A percentile compares a stretch with the other conserved stretches of the same genome.
These are phyloP conservation scores for Pichia sp. DNA, from an alignment of 1,139 yeast genomes.

Conservation along the genomic window DNA sequence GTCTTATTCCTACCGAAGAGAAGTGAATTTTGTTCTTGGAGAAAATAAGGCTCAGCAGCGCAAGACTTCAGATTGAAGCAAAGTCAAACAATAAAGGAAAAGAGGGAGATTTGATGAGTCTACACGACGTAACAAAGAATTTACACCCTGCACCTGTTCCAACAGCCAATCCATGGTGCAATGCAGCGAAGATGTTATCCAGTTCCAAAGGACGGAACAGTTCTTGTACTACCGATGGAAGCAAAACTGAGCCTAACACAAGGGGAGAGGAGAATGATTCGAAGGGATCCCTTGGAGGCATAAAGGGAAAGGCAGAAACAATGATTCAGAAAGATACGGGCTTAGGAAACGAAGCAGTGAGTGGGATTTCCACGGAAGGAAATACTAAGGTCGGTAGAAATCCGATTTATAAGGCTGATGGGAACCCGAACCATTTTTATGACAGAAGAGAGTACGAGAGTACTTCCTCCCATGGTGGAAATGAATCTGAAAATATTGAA, in stretches of 20 bases:
- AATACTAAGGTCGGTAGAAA: too few relatives aligned
- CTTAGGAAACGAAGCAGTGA: too few relatives aligned
- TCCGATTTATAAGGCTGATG: not conserved
- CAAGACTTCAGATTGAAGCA: not conserved
- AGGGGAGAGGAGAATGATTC: too few relatives aligned
- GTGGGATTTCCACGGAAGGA: too few relatives aligned
- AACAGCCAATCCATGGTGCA: constrained; percentile 16
- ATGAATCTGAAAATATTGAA: not conserved
- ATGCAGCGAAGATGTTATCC: constrained; percentile 5
- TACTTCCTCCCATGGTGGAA: not conserved
- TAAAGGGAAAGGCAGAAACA: too few relatives aligned
- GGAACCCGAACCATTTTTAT: not conserved
- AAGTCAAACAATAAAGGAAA: not conserved
- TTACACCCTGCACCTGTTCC: constrained; percentile 22
- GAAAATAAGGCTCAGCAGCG: constrained; percentile 1
- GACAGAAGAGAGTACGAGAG: not conserved
- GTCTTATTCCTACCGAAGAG: not conserved
- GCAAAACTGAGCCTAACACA: not conserved
- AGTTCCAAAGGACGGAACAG: not conserved
- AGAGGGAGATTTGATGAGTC: constrained; percentile 3
- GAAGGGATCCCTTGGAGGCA: too few relatives aligned
- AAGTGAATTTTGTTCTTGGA: not conserved
- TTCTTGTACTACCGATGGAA: not conserved
- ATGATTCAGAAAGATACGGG: too few relatives aligned
- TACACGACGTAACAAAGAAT: constrained; percentile 8